A percentile compares a stretch with the other conserved stretches of the same genome.
Conservation (phyloP, 2,329 filamentous ascomycete species). For the Neonectria punicea region DNA sequence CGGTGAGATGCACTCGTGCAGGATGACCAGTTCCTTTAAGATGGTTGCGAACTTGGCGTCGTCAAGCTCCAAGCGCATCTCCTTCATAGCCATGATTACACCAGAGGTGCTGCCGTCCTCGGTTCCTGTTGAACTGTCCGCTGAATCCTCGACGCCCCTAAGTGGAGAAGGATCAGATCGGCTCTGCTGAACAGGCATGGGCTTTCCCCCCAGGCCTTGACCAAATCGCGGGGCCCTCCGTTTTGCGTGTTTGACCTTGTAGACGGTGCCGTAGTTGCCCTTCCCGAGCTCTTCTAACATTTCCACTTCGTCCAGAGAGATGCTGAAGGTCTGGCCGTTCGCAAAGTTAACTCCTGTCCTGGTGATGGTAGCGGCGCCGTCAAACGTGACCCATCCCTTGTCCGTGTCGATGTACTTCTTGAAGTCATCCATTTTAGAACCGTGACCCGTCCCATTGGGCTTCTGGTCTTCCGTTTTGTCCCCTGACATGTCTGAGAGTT, state of each 20-base stretch:
- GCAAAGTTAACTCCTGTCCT: constrained; percentile 92
- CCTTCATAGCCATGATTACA: constrained; percentile 98
- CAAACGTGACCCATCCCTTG: constrained; percentile 90
- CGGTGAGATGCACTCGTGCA: constrained; percentile 93
- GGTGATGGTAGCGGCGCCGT: constrained; percentile 90
- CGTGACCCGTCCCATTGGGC: constrained; percentile 52
- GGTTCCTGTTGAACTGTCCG: constrained; percentile 45
- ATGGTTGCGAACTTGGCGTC: constrained; percentile 97
- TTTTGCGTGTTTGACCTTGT: constrained; percentile 91
- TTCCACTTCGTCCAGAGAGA: constrained; percentile 95
- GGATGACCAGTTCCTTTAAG: constrained; percentile 95
- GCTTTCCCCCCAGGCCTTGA: constrained; percentile 64
- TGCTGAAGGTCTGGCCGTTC: constrained; percentile 88
- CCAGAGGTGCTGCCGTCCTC: constrained; percentile 70
- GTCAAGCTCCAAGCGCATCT: constrained; percentile 93
- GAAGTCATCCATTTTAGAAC: constrained; percentile 68
- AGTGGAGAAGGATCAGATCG: constrained; percentile 50
- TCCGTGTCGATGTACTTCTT: constrained; percentile 90
- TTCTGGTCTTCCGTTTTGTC: constrained; percentile 29
- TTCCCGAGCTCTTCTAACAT: constrained; percentile 94
- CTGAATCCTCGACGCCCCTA: constrained; percentile 42
- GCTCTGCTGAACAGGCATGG: constrained; percentile 50
- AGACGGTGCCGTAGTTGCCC: constrained; percentile 98
- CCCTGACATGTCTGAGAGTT: constrained; percentile 54
- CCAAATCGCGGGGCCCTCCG: constrained; percentile 67